phyloP scores from a whole-genome alignment of 1,284 basidiomycete genomes.

The Fomitopsis pinicola region DNA sequence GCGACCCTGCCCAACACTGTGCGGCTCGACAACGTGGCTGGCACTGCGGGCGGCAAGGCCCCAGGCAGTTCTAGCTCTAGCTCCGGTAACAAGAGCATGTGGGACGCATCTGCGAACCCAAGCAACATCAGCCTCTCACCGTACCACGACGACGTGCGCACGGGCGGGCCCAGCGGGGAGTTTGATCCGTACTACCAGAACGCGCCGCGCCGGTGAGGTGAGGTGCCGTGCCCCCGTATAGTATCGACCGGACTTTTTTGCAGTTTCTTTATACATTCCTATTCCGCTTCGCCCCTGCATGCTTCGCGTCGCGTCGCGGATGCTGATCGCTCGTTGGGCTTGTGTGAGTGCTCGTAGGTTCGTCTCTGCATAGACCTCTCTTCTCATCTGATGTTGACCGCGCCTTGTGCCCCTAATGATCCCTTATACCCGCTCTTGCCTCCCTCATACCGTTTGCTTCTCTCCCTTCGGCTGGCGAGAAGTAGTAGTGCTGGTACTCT shows the following conservation, averaged over 20 bases:
- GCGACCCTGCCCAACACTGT: conserved; percentile 51
- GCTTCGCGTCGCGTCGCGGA: background rate
- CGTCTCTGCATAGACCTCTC: background rate
- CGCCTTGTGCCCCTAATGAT: background rate
- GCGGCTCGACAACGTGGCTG: conserved; percentile 35
- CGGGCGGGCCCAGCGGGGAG: conserved; percentile 21
- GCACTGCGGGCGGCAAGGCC: conserved; percentile 24
- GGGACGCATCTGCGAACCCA: conserved; percentile 36
- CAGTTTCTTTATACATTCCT: background rate
- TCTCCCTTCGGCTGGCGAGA: background rate
- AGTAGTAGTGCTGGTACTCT: background rate
- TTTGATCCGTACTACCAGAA: conserved; percentile 28
- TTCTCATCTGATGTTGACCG: background rate
- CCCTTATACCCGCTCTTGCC: background rate
- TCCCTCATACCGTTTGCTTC: background rate
- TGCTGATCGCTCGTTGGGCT: background rate
- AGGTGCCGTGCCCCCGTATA: background rate
- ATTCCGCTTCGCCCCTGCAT: background rate
- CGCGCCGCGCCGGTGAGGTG: conserved; percentile 14
- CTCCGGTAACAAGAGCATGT: conserved; percentile 34
- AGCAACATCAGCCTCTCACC: conserved; percentile 39
- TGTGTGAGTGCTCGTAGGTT: conserved; percentile 4
- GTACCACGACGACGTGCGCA: conserved; percentile 39
- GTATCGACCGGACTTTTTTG: conserved; percentile 1
- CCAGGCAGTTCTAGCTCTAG: conserved; percentile 19